phyloP scores from a whole-genome alignment of 2,329 filamentous ascomycete genomes.

The Zymoseptoria passerinii region DNA sequence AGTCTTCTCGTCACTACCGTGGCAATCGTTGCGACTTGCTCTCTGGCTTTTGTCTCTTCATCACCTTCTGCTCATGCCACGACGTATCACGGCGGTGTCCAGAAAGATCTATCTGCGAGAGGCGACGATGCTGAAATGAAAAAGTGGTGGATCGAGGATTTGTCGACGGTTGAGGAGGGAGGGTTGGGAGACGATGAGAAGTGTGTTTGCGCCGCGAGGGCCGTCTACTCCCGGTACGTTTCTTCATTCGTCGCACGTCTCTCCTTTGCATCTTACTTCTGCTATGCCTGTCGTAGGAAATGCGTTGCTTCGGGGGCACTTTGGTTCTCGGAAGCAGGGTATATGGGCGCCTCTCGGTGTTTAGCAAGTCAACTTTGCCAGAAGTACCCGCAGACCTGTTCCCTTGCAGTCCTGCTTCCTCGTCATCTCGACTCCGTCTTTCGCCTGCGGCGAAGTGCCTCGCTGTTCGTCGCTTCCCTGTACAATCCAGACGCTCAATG shows the following conservation, averaged over 20 bases:
- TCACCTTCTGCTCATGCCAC: not conserved
- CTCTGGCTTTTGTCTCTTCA: not conserved
- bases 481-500: not conserved
- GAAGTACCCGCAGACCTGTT: too few relatives aligned
- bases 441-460: not conserved
- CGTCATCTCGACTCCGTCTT: not conserved
- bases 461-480: not conserved
- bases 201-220: too few relatives aligned
- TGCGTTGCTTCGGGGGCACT: too few relatives aligned
- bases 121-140: not conserved
- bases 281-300: too few relatives aligned
- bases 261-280: too few relatives aligned
- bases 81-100: not conserved
- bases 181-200: not conserved
- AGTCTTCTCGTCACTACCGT: not conserved
- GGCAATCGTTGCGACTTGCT: not conserved
- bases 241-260: too few relatives aligned
- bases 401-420: too few relatives aligned
- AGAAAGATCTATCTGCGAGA: not conserved
- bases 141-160: not conserved
- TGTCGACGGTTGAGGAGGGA: not conserved
- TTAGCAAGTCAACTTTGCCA: not conserved
- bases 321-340: too few relatives aligned
- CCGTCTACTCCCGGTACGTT: too few relatives aligned
- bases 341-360: too few relatives aligned